Evolutionary conservation across 371 early-diverging fungal species (phyloP), one percentile per base, ranked within the genome.

Genomic region (Batkoa obscura): DNA sequence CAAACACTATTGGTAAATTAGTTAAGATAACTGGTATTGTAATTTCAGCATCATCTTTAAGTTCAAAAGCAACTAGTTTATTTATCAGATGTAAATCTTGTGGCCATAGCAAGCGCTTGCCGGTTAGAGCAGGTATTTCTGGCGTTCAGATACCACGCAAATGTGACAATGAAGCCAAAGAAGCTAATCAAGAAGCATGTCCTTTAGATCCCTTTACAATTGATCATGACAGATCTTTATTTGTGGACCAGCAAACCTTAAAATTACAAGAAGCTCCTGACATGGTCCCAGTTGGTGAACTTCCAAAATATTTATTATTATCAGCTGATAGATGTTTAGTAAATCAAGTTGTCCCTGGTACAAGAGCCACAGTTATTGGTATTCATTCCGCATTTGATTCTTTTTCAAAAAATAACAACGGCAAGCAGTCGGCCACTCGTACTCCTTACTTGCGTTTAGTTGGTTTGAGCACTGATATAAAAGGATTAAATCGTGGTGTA

Each of bases 211-310:
- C 99, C 10, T 99, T 80, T 66, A 74, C 88, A 8, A 84, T 98
- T 58, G 75, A 92, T 43, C 93, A 94, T 58, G 98, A 99, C 70
- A 94, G 92, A 68, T 88, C 89, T 66, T 73, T 70, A 56, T 96
- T 94, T 68, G 84, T 94, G n/a, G 99, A 99, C 71, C 86, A 88
- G 54, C 99, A 99, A 70, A 81, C 80, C 8, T 74, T 98, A 58
- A 99, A 99, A 69, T 76, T 99, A 36, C 99, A 99, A 68, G 99
- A 99, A 69, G 73, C 83, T 15, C 94, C 94, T 35, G 98, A 95
- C 58, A 91, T 92, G 75, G 93, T 99, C 1, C 99, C 99, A 15
- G 90, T 93, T 0, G 99, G 99, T 64, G 99, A 99, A 68, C 78
- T 98, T 50, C 99, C 99, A 32, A 82, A 99, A 39, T 98, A 98